Percentiles rank a stretch among this genome's conserved stretches.
These are phyloP conservation scores for Calocybe cyanea DNA, from an alignment of 768 basidiomycete genomes.

Conservation along the genomic window DNA sequence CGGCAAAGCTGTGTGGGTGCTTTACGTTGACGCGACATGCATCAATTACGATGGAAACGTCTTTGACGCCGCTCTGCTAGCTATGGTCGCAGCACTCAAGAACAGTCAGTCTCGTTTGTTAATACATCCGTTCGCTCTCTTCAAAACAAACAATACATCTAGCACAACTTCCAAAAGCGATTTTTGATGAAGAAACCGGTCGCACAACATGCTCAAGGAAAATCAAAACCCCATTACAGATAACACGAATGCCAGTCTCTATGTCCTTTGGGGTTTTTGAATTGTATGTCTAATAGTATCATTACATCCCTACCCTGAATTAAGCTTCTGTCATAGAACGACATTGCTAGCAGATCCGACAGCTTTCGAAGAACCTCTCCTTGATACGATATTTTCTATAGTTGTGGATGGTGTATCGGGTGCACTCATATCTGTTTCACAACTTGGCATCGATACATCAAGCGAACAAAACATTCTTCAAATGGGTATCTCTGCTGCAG, in stretches of 20 bases:
- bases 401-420: slow-evolving; percentile 47
- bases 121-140: neutral
- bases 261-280: slow-evolving; percentile 82
- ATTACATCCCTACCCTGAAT: neutral
- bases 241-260: slow-evolving; percentile 43
- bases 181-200: slow-evolving; percentile 62
- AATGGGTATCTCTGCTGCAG: slow-evolving; percentile 23
- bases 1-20: slow-evolving; percentile 81
- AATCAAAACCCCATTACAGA: slow-evolving; percentile 39
- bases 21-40: slow-evolving; percentile 94
- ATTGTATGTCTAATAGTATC: slow-evolving; percentile 46
- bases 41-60: slow-evolving; percentile 98
- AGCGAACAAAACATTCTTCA: slow-evolving; percentile 19
- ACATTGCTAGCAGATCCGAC: slow-evolving; percentile 76
- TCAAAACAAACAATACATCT: slow-evolving; percentile 2
- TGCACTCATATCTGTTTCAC: slow-evolving; percentile 47
- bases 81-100: slow-evolving; percentile 81
- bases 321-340: neutral
- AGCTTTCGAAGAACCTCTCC: slow-evolving; percentile 85
- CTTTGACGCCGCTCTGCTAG: slow-evolving; percentile 86
- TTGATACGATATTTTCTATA: slow-evolving; percentile 68
- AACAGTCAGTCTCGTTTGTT: slow-evolving; percentile 57
- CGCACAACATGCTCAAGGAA: slow-evolving; percentile 60
- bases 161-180: slow-evolving; percentile 73
- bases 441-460: slow-evolving; percentile 43